Percentiles rank a stretch among this genome's conserved stretches.
phyloP scores from a whole-genome alignment of 2,329 filamentous ascomycete genomes.

The Thelonectria olida region DNA sequence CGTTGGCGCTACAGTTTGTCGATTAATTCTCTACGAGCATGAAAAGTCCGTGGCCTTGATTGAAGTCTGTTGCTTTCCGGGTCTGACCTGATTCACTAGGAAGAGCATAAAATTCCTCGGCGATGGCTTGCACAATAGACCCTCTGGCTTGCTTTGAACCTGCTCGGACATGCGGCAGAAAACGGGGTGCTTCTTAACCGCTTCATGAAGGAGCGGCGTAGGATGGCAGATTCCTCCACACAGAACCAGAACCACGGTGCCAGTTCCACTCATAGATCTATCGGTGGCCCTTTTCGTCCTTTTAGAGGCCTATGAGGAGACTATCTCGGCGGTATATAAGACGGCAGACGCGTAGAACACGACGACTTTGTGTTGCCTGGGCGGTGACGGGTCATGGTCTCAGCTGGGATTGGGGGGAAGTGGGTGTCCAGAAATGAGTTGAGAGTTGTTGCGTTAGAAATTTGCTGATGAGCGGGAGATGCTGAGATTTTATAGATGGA shows the following conservation, averaged over 20 bases:
- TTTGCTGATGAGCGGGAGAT: conserved; percentile 29
- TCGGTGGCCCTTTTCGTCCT: not conserved
- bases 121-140: conserved; percentile 26
- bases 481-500: conserved; percentile 22
- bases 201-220: conserved; percentile 31
- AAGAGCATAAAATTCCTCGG: conserved; percentile 25
- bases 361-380: conserved; percentile 8
- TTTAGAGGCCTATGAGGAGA: conserved; percentile 19
- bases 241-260: conserved; percentile 16
- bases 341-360: conserved; percentile 33
- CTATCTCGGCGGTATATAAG: conserved; percentile 23
- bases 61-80: not conserved
- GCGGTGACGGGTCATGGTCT: not conserved
- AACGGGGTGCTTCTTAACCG: conserved; percentile 24
- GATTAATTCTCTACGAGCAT: conserved; percentile 32
- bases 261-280: not conserved
- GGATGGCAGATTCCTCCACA: conserved; percentile 36
- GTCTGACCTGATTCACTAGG: not conserved
- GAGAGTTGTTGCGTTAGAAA: conserved; percentile 17
- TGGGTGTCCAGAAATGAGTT: conserved; percentile 1
- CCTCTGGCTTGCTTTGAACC: conserved; percentile 25
- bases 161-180: conserved; percentile 19
- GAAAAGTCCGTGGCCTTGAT: not conserved
- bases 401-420: not conserved
- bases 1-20: conserved; percentile 35